Evolutionary conservation across 805 yeast genomes (phyloP).

Genomic region (Myxozyma neotropica): DNA sequence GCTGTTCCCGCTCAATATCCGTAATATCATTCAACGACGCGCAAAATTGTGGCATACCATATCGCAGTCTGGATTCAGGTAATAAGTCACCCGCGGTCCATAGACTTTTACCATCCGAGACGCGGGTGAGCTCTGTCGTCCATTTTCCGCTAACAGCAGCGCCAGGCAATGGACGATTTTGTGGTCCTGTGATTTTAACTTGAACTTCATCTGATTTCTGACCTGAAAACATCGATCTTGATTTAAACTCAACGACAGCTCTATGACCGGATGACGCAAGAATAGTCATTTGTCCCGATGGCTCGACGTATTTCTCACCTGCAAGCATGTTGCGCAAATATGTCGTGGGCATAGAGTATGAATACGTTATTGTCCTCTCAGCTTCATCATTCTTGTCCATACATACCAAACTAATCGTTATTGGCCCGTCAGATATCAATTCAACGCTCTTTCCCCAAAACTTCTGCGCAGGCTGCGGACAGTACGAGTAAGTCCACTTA

Average conservation of each 20-base stretch:
- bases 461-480: conserved; percentile 73
- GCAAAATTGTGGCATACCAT: conserved; percentile 84
- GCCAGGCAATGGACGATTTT: conserved; percentile 44
- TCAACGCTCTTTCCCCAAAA: conserved; percentile 96
- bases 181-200: conserved; percentile 47
- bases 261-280: conserved; percentile 64
- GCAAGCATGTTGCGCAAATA: conserved; percentile 85
- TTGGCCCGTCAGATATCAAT: conserved; percentile 70
- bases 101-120: conserved; percentile 39
- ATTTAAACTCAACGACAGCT: conserved; percentile 73
- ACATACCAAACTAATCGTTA: conserved; percentile 55
- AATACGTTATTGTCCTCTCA: conserved; percentile 46
- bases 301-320: conserved; percentile 93
- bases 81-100: conserved; percentile 77
- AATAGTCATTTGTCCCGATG: conserved; percentile 67
- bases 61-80: conserved; percentile 60
- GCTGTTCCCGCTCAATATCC: conserved; percentile 57
- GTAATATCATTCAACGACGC: conserved; percentile 82
- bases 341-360: conserved; percentile 82
- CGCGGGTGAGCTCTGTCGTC: conserved; percentile 65
- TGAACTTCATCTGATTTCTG: conserved; percentile 67
- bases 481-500: conserved; percentile 60
- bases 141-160: conserved; percentile 64
- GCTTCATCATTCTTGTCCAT: not conserved
- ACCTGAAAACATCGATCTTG: conserved; percentile 82